Evolutionary conservation across 78 protist species (phyloP).

Genomic region (Cyanophora paradoxa): DNA sequence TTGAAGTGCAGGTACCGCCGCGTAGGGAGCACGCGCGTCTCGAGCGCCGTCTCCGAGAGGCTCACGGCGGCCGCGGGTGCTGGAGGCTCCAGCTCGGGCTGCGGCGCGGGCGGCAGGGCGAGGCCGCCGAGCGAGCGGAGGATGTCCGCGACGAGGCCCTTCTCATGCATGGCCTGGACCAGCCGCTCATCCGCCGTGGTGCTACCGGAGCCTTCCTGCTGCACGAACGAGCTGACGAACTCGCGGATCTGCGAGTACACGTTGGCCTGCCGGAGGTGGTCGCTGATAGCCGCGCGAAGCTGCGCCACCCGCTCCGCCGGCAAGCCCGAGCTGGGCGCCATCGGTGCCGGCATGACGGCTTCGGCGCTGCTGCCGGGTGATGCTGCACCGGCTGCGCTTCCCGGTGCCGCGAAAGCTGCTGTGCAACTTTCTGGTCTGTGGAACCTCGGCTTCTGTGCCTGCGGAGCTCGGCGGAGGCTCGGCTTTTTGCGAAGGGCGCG

Average conservation of each 20-base stretch:
- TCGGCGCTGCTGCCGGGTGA: too few relatives aligned
- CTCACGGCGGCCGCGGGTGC: not conserved
- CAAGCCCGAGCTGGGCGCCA: too few relatives aligned
- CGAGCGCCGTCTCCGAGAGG: not conserved
- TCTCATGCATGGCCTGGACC: not conserved
- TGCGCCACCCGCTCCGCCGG: too few relatives aligned
- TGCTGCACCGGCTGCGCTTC: too few relatives aligned
- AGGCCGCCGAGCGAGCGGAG: not conserved
- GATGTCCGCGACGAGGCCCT: not conserved
- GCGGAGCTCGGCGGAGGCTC: too few relatives aligned
- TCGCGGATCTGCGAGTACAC: not conserved
- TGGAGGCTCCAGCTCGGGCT: not conserved
- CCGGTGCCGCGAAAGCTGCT: too few relatives aligned
- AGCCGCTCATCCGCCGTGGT: not conserved
- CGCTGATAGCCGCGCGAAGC: too few relatives aligned
- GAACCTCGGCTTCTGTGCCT: too few relatives aligned
- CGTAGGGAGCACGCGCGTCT: too few relatives aligned
- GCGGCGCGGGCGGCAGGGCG: not conserved
- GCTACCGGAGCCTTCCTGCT: not conserved
- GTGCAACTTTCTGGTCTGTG: too few relatives aligned
- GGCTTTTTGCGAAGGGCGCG: too few relatives aligned
- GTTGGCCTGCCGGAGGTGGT: not conserved
- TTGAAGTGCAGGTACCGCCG: not conserved
- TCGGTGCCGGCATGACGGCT: too few relatives aligned
- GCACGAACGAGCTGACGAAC: not conserved